Conservation (phyloP, 148 eudicot genomes). For the Persicaria maculosa region DNA sequence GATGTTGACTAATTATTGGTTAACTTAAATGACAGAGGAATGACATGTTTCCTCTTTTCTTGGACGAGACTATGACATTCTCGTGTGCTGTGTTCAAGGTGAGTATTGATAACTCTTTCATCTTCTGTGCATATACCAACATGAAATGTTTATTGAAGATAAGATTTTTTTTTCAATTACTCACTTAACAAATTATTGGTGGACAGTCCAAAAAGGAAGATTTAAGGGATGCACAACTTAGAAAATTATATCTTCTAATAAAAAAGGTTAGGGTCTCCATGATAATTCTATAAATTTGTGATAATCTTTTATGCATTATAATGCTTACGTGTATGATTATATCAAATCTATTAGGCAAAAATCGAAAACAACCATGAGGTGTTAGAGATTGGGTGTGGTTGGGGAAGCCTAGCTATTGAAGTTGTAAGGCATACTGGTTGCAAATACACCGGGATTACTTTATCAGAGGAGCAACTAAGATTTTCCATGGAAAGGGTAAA, state of each 20-base stretch:
- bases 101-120: background rate
- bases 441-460: constrained; percentile 84
- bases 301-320: background rate
- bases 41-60: constrained; percentile 72
- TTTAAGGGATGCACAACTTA: constrained; percentile 66
- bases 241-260: constrained; percentile 58
- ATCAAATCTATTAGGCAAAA: constrained; percentile 39
- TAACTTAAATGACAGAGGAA: constrained; percentile 49
- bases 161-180: background rate
- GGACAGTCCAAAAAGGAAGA: constrained; percentile 66
- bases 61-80: constrained; percentile 96
- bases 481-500: constrained; percentile 67
- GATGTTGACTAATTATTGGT: background rate
- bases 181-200: background rate
- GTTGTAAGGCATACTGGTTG: constrained; percentile 81
- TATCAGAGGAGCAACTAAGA: constrained; percentile 74
- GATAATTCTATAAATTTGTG: background rate
- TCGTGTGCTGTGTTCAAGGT: constrained; percentile 93
- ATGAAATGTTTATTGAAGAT: too few relatives aligned
- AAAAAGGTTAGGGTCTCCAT: constrained; percentile 35
- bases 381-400: constrained; percentile 93
- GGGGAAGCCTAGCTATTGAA: constrained; percentile 97
- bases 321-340: background rate
- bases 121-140: background rate
- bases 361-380: constrained; percentile 59